These are phyloP conservation scores for Austroboletus eburneus DNA, from an alignment of 768 basidiomycete genomes.

Conservation along the genomic window DNA sequence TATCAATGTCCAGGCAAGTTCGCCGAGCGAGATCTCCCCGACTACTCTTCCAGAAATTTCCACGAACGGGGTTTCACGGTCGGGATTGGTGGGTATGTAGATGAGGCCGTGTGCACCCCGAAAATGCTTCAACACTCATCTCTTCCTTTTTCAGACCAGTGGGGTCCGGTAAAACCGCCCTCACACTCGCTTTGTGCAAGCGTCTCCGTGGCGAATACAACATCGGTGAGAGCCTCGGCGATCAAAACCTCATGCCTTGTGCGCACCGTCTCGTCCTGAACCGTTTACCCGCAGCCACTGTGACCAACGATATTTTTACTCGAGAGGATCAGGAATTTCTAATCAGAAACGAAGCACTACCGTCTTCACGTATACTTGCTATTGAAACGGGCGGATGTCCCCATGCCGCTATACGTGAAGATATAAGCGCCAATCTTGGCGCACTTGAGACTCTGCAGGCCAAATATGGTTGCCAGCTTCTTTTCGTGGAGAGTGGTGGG, in stretches of 20 bases:
- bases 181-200: conserved; percentile 87
- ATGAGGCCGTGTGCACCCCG: not conserved
- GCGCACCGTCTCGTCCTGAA: conserved; percentile 5
- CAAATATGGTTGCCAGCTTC: conserved; percentile 82
- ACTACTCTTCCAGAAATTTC: conserved; percentile 80
- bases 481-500: conserved; percentile 95
- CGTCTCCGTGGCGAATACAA: conserved; percentile 80
- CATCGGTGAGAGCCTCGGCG: conserved; percentile 58
- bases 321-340: conserved; percentile 97
- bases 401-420: conserved; percentile 96
- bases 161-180: conserved; percentile 96
- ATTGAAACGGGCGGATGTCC: conserved; percentile 99
- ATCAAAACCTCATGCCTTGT: not conserved
- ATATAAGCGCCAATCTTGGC: conserved; percentile 95
- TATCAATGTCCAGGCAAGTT: conserved; percentile 67
- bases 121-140: not conserved
- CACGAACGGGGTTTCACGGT: conserved; percentile 93
- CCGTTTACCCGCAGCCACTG: conserved; percentile 57
- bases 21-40: conserved; percentile 87
- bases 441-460: conserved; percentile 93
- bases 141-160: conserved; percentile 61
- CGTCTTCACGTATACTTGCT: conserved; percentile 80
- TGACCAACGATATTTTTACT: conserved; percentile 99
- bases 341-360: conserved; percentile 87
- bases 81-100: conserved; percentile 90